Evolutionary conservation across 495 filamentous ascomycete species (phyloP).

Genomic region (Pyrenula massariospora): DNA sequence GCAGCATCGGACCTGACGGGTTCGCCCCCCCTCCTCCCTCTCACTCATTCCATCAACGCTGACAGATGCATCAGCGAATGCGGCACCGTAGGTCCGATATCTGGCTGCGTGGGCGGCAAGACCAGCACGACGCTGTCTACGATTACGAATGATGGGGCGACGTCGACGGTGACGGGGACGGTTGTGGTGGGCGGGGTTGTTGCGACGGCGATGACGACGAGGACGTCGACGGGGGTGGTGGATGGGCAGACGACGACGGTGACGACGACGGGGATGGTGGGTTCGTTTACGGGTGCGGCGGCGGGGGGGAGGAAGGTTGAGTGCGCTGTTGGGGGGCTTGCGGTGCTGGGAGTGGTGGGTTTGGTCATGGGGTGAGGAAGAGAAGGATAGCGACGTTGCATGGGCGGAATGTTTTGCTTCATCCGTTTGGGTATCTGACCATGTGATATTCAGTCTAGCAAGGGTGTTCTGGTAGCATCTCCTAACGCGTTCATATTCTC

Average conservation of each 20-base stretch:
- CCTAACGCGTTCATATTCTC: too few relatives aligned
- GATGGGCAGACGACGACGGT: background rate
- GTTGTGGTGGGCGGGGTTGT: background rate
- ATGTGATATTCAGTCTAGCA: too few relatives aligned
- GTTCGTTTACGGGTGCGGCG: background rate
- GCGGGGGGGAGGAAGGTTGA: background rate
- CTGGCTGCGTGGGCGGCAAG: background rate
- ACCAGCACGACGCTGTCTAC: background rate
- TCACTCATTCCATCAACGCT: background rate
- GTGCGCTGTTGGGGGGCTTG: background rate
- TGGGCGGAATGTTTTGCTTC: too few relatives aligned
- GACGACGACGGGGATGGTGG: background rate
- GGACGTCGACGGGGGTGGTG: background rate
- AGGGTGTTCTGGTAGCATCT: too few relatives aligned
- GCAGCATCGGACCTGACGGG: background rate
- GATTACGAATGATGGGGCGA: background rate
- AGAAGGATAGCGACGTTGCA: too few relatives aligned
- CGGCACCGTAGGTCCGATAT: background rate
- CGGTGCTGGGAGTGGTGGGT: background rate
- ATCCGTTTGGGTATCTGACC: too few relatives aligned
- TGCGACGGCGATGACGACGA: background rate
- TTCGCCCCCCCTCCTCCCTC: background rate
- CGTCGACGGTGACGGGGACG: background rate
- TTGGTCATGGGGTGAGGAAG: background rate
- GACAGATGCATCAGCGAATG: background rate